These are phyloP conservation scores for Calocera cornea DNA, from an alignment of 768 basidiomycete genomes.

Conservation along the genomic window DNA sequence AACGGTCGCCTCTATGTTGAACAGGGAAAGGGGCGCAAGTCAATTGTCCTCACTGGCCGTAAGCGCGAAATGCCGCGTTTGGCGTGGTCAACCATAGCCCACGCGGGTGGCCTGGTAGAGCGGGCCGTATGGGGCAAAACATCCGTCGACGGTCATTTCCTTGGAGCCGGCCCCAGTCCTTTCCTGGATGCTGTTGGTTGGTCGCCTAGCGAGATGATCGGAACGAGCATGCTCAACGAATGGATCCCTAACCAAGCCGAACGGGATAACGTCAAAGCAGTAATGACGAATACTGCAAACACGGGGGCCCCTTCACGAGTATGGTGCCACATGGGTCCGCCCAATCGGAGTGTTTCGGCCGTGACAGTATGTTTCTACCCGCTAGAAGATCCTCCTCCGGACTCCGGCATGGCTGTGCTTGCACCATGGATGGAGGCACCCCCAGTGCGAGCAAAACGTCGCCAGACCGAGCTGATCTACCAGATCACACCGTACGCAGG, in stretches of 20 bases:
- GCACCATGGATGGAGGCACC: neutral
- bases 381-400: neutral
- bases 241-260: neutral
- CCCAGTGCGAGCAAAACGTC: neutral
- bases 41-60: conserved; percentile 79
- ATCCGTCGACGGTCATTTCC: neutral
- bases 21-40: conserved; percentile 86
- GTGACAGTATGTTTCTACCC: neutral
- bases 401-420: neutral
- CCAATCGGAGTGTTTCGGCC: neutral
- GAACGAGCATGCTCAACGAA: conserved; percentile 1
- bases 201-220: neutral
- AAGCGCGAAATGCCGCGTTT: conserved; percentile 51
- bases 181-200: neutral
- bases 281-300: neutral
- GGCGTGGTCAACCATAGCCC: conserved; percentile 43
- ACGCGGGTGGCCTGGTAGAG: conserved; percentile 37
- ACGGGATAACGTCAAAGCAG: neutral
- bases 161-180: neutral
- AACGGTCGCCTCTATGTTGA: conserved; percentile 82
- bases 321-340: neutral
- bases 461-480: neutral
- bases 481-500: conserved; percentile 1
- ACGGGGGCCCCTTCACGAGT: neutral
- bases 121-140: conserved; percentile 2